Evolutionary conservation across 208 protist genomes (phyloP), one percentile per base, ranked within the genome.

Genomic region (Vickermania spadyakhi): DNA sequence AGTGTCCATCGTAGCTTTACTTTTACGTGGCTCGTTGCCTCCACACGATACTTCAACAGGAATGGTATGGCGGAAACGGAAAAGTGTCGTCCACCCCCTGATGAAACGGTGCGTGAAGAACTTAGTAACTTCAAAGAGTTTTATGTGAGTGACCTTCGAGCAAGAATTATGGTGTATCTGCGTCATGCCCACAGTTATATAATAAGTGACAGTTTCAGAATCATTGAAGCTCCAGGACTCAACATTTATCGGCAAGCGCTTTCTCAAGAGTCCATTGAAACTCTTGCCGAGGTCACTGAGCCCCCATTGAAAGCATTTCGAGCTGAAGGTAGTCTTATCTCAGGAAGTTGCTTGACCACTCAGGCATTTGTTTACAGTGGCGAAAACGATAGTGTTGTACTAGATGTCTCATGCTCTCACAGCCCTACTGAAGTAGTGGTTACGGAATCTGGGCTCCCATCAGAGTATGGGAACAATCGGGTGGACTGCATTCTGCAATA

Each of bases 111-210:
- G 7, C 84, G 81, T 57, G 79, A 91, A 64, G 81, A 94, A 58
- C 60, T 90, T 52, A 67, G 64, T 66, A 94, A 85, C 69, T 94
- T 94, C 69, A 94, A 90, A 60, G 87, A 94, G 23, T 85, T 91
- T 56, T 94, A 85, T 78, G 84, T 88, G 81, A 80, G 79, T 61
- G 87, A 94, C 52, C 56, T 91, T 51, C 75, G 87, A 1, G 79
- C 78, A 4, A 78, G 83, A 25, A 70, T 91, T 58, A 51, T 94
- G 27, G 68, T 75, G 50, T 94, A 90, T 57, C 62, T 86, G 18
- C 62, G 69, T 27, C 45, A 68, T 52, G 13, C 56, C 0, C 76
- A 86, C 56, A 53, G 54, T 18, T 68, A 75, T 21, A 50, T 85
- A 11, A 56, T 72, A 0, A 66, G 25, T 21, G 18, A 7, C 36